Base-by-base conservation (phyloP, 768 basidiomycete genomes). In the Psilocybe sp. region DNA sequence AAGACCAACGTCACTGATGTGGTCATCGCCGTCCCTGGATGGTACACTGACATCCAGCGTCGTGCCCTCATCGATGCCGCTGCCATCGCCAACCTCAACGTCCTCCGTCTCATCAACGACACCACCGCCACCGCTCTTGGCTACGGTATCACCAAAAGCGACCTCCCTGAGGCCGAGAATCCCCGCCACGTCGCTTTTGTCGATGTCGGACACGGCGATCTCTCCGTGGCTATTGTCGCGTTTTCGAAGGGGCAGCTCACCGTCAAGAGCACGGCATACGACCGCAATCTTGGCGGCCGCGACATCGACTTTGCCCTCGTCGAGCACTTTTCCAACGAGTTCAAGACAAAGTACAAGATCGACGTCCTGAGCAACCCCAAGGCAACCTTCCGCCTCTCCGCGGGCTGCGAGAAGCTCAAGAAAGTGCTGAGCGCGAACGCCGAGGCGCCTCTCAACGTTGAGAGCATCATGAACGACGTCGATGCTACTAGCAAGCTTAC, bases 91-190 rank as follows among this genome's bases (percentile, higher is more conserved):
- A 86, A 88, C 51, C 81, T 98, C 53, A 97, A 93, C 69, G 73
- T 83, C 55, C 89, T 98, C 53, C 91, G 96, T 45, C 80, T 99
- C 69, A 92, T 98, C 77, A 98, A 98, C 75, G 97, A 98, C 68
- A 86, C 88, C 49, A 98, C 96, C 54, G 97, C 96, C 46, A 81
- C 87, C 50, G 97, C 97, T 36, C 87, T 99, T 66, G 93, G 92
- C 46, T 99, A 96, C 73, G 97, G 97, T 58, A 98, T 98, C 78
- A 99, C 96, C 57, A 99, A 99, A 72, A 84, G 89, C 20, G 97
- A 99, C 68, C 85, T 99, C 39, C 97, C 97, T 16, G 84, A 87
- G 12, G 66, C 84, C 32, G 93, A 95, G 54, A 73, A 67, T 56
- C 87, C 95, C 0, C 81, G 87, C 32, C 80, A 97, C 67, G 85